These are phyloP conservation scores for Gymnopilus dilepis DNA, from an alignment of 768 basidiomycete genomes.

Conservation along the genomic window DNA sequence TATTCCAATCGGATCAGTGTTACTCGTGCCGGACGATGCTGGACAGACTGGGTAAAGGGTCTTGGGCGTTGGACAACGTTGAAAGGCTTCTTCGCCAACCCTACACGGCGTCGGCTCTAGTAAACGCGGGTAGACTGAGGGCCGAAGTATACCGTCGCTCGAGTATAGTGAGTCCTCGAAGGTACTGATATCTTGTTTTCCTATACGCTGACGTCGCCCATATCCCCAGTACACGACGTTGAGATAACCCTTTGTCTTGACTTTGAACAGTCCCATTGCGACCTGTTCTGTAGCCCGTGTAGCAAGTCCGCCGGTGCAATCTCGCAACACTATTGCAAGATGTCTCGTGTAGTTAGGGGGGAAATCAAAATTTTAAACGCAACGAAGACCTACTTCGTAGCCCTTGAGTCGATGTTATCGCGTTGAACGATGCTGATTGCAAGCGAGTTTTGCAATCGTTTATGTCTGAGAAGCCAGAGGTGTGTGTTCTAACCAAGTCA, in stretches of 20 bases:
- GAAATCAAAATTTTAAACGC: slow-evolving; percentile 59
- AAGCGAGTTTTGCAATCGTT: slow-evolving; percentile 60
- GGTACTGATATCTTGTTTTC: background rate
- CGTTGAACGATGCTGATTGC: slow-evolving; percentile 54
- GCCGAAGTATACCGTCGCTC: slow-evolving; percentile 49
- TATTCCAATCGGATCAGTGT: slow-evolving; percentile 65
- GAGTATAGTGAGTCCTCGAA: slow-evolving; percentile 55
- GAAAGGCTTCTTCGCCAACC: slow-evolving; percentile 39
- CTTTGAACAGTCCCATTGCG: background rate
- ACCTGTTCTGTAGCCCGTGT: slow-evolving; percentile 52
- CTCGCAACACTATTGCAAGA: slow-evolving; percentile 64
- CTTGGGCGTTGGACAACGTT: slow-evolving; percentile 40
- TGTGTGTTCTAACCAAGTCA: slow-evolving; percentile 24
- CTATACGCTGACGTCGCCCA: background rate
- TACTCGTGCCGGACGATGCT: slow-evolving; percentile 34
- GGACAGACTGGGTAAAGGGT: slow-evolving; percentile 21
- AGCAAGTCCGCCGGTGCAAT: slow-evolving; percentile 70
- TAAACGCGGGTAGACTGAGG: slow-evolving; percentile 56
- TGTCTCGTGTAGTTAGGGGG: slow-evolving; percentile 72
- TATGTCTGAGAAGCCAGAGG: slow-evolving; percentile 60
- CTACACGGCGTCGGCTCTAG: slow-evolving; percentile 44
- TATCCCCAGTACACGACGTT: slow-evolving; percentile 44
- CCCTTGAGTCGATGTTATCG: slow-evolving; percentile 59
- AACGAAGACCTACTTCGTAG: slow-evolving; percentile 57
- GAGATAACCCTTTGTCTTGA: slow-evolving; percentile 27